Evolutionary conservation across 2,329 filamentous ascomycete genomes (phyloP).

Genomic region (Fusarium buxicola): DNA sequence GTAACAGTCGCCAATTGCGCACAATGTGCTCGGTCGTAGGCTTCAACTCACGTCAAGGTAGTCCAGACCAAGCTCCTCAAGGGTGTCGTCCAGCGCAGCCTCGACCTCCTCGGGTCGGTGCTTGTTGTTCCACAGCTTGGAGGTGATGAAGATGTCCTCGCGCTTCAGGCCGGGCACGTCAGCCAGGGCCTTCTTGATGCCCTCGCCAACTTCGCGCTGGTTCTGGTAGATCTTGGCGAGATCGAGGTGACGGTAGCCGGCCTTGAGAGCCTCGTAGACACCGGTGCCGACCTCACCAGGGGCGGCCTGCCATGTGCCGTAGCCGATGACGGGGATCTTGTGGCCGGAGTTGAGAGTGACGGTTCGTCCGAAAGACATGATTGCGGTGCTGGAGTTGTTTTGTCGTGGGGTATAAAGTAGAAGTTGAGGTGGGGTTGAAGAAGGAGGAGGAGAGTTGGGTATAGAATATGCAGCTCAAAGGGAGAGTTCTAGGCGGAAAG

Average conservation of each 20-base stretch:
- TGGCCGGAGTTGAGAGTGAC: constrained; percentile 72
- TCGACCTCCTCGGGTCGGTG: constrained; percentile 71
- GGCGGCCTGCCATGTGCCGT: constrained; percentile 75
- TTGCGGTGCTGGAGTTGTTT: constrained; percentile 22
- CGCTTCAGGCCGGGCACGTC: constrained; percentile 65
- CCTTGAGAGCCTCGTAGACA: constrained; percentile 71
- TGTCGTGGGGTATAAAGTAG: not conserved
- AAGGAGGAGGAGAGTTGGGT: not conserved
- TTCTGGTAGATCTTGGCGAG: constrained; percentile 71
- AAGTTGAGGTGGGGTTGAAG: not conserved
- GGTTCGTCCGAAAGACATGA: constrained; percentile 67
- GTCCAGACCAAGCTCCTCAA: constrained; percentile 66
- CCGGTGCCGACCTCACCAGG: constrained; percentile 73
- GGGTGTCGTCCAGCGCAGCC: constrained; percentile 65
- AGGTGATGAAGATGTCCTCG: constrained; percentile 71
- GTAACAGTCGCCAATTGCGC: not conserved
- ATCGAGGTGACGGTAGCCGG: constrained; percentile 73
- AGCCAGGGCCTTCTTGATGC: constrained; percentile 60
- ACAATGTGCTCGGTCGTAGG: not conserved
- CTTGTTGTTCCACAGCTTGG: constrained; percentile 73
- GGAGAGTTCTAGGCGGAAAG: too few species aligned
- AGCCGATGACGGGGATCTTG: constrained; percentile 71
- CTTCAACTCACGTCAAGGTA: constrained; percentile 63
- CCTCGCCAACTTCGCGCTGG: constrained; percentile 68
- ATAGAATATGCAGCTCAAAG: not conserved